Conservation (phyloP, 1,139 yeast genomes). For the Blastobotrys persicus region DNA sequence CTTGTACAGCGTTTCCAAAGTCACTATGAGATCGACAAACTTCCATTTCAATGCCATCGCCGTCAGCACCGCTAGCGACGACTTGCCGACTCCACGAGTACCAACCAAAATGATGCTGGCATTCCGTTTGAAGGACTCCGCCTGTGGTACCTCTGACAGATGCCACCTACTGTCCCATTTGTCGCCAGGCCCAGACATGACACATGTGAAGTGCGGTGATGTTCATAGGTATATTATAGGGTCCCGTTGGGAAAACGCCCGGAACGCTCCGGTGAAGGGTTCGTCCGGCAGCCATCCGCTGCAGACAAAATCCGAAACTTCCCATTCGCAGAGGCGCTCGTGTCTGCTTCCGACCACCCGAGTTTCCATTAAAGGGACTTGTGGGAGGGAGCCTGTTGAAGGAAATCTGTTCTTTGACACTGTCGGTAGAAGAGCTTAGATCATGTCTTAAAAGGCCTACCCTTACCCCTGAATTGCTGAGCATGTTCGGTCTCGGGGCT, state of each 20-base stretch:
- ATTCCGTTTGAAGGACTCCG: slow-evolving; percentile 2
- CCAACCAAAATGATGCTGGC: slow-evolving; percentile 23
- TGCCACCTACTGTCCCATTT: background rate
- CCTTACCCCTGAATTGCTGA: too few species aligned
- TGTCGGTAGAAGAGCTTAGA: too few species aligned
- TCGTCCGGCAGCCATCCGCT: background rate
- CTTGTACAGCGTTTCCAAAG: slow-evolving; percentile 19
- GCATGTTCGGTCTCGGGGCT: too few species aligned
- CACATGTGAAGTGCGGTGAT: background rate
- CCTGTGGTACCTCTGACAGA: background rate
- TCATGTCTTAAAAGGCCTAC: too few species aligned
- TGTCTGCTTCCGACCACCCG: too few species aligned
- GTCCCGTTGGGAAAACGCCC: too few species aligned
- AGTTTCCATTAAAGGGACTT: too few species aligned
- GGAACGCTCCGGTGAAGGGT: background rate
- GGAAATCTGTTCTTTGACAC: too few species aligned
- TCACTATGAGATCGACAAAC: slow-evolving; percentile 21
- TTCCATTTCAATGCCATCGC: slow-evolving; percentile 22
- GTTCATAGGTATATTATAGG: too few species aligned
- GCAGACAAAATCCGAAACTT: background rate
- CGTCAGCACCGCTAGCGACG: slow-evolving; percentile 23
- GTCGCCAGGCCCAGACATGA: background rate
- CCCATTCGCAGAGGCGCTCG: too few species aligned
- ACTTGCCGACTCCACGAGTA: slow-evolving; percentile 22
- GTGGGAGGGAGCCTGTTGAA: too few species aligned